phyloP scores from a whole-genome alignment of 2,329 filamentous ascomycete genomes.

The Epichloe baconii region DNA sequence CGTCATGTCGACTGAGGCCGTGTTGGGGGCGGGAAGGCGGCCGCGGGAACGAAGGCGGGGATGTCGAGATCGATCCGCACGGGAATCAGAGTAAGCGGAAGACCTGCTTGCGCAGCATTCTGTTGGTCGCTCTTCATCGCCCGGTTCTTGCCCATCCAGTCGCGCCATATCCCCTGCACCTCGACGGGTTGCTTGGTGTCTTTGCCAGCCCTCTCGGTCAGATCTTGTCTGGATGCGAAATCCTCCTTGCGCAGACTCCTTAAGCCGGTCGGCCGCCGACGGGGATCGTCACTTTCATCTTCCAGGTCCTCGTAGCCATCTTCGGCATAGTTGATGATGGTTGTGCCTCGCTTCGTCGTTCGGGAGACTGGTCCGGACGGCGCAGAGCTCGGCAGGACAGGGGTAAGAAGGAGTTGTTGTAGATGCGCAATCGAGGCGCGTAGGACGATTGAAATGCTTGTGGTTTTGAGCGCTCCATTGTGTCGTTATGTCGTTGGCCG shows the following conservation, averaged over 20 bases:
- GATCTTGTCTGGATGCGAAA: slow-evolving; percentile 44
- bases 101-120: slow-evolving; percentile 51
- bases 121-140: slow-evolving; percentile 43
- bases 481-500: slow-evolving; percentile 9
- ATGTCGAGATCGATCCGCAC: slow-evolving; percentile 95
- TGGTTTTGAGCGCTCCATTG: slow-evolving; percentile 45
- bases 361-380: slow-evolving; percentile 56
- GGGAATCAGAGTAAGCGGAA: slow-evolving; percentile 83
- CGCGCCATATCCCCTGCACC: slow-evolving; percentile 81
- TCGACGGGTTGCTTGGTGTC: slow-evolving; percentile 68
- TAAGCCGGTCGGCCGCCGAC: slow-evolving; percentile 70
- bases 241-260: slow-evolving; percentile 74
- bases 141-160: slow-evolving; percentile 78
- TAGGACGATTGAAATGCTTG: slow-evolving; percentile 88
- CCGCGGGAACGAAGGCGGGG: slow-evolving; percentile 56
- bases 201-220: slow-evolving; percentile 68
- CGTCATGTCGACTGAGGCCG: slow-evolving; percentile 53
- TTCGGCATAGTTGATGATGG: slow-evolving; percentile 94
- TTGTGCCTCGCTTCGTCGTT: slow-evolving; percentile 94
- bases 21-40: slow-evolving; percentile 50
- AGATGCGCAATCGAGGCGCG: slow-evolving; percentile 77
- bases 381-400: slow-evolving; percentile 55
- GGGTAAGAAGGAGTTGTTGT: slow-evolving; percentile 87
- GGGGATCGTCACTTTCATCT: slow-evolving; percentile 60
- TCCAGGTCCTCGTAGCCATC: slow-evolving; percentile 78